Base-by-base conservation (phyloP, 2,329 filamentous ascomycete genomes). In the Trichothecium sympodiale region DNA sequence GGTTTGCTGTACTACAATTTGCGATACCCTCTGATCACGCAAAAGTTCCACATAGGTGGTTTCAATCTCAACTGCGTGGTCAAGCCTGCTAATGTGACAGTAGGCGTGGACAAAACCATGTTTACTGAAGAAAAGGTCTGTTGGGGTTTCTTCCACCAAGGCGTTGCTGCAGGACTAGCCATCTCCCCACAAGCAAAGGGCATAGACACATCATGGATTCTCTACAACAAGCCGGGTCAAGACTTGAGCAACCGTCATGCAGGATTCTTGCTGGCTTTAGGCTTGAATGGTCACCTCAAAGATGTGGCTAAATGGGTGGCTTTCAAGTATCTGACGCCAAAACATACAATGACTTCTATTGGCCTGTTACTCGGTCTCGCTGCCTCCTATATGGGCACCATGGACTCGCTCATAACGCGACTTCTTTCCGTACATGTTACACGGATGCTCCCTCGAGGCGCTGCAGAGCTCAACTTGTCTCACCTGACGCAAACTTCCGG, bases 301-400 rank as follows among this genome's bases (percentile, higher is more conserved):
- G 82, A 78, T 7, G 74, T 98, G 18, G 91, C 91, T 3, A 96
- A 96, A 62, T 98, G 91, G 89, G 81, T 98, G 30, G 89, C 88
- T 8, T 98, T 96, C 71, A 96, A 95, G 53, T 98, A 98, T 47
- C 66, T 98, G n/a, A 98, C 91, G 0, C 89, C 91, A 2, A 98
- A 98, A 52, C 93, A 98, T 57, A 94, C 88, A 17, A 98, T 98
- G 91, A 96, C 91, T 17, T 96, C 91, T 1, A 89, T 98, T 37
- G 91, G 91, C 8, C 67, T 98, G n/a, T 69, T 98, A 3, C 68
- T 98, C 1, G 91, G 91, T 1, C 67, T 98, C 14, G 88, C 91
- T 8, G 91, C 85, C 17, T 96, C 91, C 2, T 94, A 94, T 53
- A 70, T 95, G 46, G 91, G 93, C 2, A 96, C 88, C 3, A 96